Evolutionary conservation across 2,329 filamentous ascomycete species (phyloP), one percentile per base, ranked within the genome.

Genomic region (Stagonosporopsis rhizophila): DNA sequence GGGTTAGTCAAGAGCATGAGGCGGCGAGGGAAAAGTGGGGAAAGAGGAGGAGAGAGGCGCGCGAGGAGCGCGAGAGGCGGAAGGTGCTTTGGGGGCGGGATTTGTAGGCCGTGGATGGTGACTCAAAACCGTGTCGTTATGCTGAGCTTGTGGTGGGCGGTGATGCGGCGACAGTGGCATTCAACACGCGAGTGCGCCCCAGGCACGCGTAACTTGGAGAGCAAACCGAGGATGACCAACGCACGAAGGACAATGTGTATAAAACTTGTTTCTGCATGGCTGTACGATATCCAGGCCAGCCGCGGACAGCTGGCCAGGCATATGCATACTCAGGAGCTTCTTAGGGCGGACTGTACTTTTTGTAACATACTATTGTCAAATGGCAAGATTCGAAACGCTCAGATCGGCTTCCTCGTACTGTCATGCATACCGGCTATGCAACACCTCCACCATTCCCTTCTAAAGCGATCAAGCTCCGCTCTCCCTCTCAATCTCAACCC

Each of bases 11-110:
- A 79, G 82, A 76, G 63, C 69, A 85, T 65, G 81, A 84, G 67
- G 80, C 75, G 42, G 79, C 84, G 40, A 85, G 86, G 77, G 79
- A 76, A 52, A 81, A 78, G 74, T 89, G 87, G 87, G 87, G 87
- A 28, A 70, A 72, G 46, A 82, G 81, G 75, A 83, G 84, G 74
- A 80, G 79, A 59, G 81, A 82, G 75, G 87, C 87, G 38, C 81
- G 86, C 60, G 84, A 87, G 71, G 86, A 88, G 66, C 77, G 86
- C 66, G 73, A 77, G 66, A 79, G 83, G 72, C 83, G 87, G 75
- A 85, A 82, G 78, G 82, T 82, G 67, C 69, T 80, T 28, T 89
- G 86, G 87, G 84, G 82, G 44, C 79, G 79, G 66, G 85, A 86
- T 74, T 81, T 79, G 58, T 87, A 75, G 78, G 37, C 28, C 17